Conservation (phyloP, 768 basidiomycete genomes). For the Leccinum longicurvipes region DNA sequence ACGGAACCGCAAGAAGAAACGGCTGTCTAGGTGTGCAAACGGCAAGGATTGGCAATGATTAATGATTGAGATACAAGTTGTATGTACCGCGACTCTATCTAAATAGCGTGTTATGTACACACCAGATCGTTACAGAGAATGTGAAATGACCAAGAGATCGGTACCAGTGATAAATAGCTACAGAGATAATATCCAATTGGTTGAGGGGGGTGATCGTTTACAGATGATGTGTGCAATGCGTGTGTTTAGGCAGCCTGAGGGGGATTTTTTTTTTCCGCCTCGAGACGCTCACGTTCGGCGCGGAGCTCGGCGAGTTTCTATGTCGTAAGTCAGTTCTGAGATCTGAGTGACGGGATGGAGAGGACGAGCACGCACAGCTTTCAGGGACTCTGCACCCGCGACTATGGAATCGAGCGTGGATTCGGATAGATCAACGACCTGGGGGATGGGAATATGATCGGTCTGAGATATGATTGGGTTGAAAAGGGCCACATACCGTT, state of each 20-base stretch:
- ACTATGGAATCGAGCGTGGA: constrained; percentile 62
- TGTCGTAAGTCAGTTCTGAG: neutral
- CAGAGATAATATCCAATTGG: constrained; percentile 30
- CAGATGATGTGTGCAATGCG: constrained; percentile 13
- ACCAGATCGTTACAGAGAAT: neutral
- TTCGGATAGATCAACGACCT: constrained; percentile 65
- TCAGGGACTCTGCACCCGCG: constrained; percentile 53
- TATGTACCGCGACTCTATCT: neutral
- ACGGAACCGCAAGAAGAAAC: constrained; percentile 15
- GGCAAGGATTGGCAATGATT: neutral
- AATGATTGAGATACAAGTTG: neutral
- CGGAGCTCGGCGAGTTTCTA: constrained; percentile 35
- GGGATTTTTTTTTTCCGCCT: constrained; percentile 41
- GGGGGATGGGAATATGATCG: neutral
- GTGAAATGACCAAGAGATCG: neutral
- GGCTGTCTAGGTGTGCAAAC: constrained; percentile 9
- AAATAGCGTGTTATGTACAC: neutral
- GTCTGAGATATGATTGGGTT: neutral
- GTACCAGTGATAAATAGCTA: constrained; percentile 5
- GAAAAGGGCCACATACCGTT: constrained; percentile 35
- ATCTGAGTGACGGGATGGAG: neutral
- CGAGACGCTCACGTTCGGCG: constrained; percentile 36
- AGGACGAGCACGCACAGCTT: constrained; percentile 43
- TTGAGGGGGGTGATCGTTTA: constrained; percentile 19
- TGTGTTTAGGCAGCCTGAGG: constrained; percentile 26